Conservation (phyloP, 176 grass and related monocot species). For the Tillandsia leiboldiana region DNA sequence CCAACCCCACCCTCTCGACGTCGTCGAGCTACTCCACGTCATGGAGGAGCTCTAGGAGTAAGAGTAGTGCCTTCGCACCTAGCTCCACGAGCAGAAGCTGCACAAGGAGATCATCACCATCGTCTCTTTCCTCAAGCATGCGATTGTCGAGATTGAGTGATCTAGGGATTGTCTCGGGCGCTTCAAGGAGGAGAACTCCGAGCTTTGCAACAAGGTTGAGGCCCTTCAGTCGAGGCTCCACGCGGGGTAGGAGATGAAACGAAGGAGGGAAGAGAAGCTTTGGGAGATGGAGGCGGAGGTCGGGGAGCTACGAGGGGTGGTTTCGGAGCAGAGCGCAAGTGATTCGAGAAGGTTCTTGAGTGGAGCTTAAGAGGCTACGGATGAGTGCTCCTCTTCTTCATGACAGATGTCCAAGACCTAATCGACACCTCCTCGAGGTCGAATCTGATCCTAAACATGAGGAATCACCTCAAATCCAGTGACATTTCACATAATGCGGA, state of each 20-base stretch:
- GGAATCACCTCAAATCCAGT: constrained; percentile 9
- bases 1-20: constrained; percentile 51
- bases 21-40: constrained; percentile 59
- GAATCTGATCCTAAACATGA: constrained; percentile 2
- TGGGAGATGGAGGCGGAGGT: constrained; percentile 58
- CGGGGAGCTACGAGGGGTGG: constrained; percentile 34
- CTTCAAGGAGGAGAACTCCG: constrained; percentile 58
- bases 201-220: constrained; percentile 54
- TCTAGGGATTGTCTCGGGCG: constrained; percentile 35
- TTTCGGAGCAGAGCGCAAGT: neutral
- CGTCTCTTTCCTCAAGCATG: constrained; percentile 75
- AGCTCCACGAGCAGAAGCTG: constrained; percentile 91
- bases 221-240: constrained; percentile 29
- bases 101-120: constrained; percentile 72
- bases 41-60: constrained; percentile 87
- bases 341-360: no score
- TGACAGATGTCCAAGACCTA: constrained; percentile 26
- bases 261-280: neutral
- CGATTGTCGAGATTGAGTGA: constrained; percentile 47
- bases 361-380: constrained; percentile 19
- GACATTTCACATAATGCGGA: constrained; percentile 7
- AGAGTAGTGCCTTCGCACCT: constrained; percentile 73
- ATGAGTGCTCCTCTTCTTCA: constrained; percentile 76
- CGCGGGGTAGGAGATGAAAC: neutral
- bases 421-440: constrained; percentile 13